Base-by-base conservation (phyloP, 345 rosid genomes). In the Erucastrum elatum region DNA sequence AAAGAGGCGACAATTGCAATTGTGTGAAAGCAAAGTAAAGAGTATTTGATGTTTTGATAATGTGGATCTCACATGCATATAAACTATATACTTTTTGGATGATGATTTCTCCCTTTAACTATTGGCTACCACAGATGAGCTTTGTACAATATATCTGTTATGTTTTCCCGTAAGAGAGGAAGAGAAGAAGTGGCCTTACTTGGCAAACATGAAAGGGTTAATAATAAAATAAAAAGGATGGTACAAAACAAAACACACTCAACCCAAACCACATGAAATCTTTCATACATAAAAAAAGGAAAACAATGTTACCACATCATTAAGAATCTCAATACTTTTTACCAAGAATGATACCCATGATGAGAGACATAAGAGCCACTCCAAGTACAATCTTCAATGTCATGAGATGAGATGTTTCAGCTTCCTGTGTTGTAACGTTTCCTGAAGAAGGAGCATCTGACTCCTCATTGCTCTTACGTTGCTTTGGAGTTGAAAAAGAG, bases 301-400 rank as follows among this genome's bases (percentile, higher is more conserved):
- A 6, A 49, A 59, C 63, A 68, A 34, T 39, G 62, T 2, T 4
- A 29, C 31, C 41, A 64, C 21, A 77, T 35, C 62, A 58, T 35
- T 2, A 33, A 6, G 16, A 56, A 70, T 68, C 12, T 87, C 64
- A 92, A 66, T 89, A 94, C 59, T 83, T 82, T 80, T 91, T 91
- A 41, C 99, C 98, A 69, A 94, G 85, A 81, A 89, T 79, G 10
- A 90, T 53, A 29, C 97, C 98, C 1, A 91, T 31, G 78, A 94
- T 76, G 77, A 89, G 59, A n/a, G 99, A 92, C 30, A 89, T 81
- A 62, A 93, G 77, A 29, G 91, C 98, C 30, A 89, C 88, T 72
- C 90, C 90, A 4, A 88, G 56, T 6, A 88, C 75, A 67, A 90
- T 72, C 88, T 87, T 90, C 9, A 88, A 69, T 85, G 75, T 85